A percentile compares a stretch with the other conserved stretches of the same genome.
Conservation (phyloP, 352 stramenopile genomes). For the Albugo candida region DNA sequence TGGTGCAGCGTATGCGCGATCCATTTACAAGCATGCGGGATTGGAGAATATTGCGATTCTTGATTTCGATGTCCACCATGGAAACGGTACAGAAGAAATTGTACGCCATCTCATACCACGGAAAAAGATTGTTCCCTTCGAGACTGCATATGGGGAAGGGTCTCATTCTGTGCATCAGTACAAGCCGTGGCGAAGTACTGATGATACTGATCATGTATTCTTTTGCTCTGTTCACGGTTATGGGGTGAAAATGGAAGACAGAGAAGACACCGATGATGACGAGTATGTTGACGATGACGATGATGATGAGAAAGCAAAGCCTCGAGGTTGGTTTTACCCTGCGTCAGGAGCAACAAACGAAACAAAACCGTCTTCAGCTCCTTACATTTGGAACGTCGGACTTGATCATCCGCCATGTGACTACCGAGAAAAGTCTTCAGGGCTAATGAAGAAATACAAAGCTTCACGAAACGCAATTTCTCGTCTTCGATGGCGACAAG, state of each 20-base stretch:
- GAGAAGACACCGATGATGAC: conserved; percentile 27
- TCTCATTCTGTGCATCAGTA: conserved; percentile 75
- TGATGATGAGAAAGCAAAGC: conserved; percentile 14
- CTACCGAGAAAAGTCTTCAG: conserved; percentile 19
- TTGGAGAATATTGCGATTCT: conserved; percentile 91
- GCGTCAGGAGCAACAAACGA: conserved; percentile 29
- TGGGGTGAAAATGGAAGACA: conserved; percentile 23
- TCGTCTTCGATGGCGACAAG: conserved; percentile 53
- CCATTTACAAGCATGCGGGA: conserved; percentile 79
- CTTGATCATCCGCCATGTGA: conserved; percentile 12
- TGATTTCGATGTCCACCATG: conserved; percentile 98
- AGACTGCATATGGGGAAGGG: conserved; percentile 82
- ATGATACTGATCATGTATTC: conserved; percentile 89
- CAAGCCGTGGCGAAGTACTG: conserved; percentile 91
- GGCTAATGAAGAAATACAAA: not conserved
- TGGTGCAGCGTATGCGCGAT: conserved; percentile 88
- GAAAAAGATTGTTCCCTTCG: conserved; percentile 51
- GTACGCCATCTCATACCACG: conserved; percentile 83
- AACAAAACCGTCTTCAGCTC: conserved; percentile 10
- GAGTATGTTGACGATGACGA: conserved; percentile 19
- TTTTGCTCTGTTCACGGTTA: conserved; percentile 85
- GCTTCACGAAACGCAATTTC: conserved; percentile 14
- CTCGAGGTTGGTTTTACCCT: conserved; percentile 57
- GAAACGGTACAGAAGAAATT: conserved; percentile 95
- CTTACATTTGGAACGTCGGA: conserved; percentile 48